Conservation (phyloP, 805 yeast genomes). For the Kluyveromyces siamensis region DNA sequence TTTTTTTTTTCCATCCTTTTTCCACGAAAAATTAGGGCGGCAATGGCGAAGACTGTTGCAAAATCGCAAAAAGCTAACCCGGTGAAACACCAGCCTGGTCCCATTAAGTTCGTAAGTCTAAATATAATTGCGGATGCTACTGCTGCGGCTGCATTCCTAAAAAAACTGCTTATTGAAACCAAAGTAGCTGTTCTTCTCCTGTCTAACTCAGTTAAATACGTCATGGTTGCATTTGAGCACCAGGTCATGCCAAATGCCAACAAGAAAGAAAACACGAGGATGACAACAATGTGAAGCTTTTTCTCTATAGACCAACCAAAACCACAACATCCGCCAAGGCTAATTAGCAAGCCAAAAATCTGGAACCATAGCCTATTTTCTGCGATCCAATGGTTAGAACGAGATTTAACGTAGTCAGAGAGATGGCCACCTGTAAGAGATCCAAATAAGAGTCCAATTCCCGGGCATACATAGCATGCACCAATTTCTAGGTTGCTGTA, state of each 20-base stretch:
- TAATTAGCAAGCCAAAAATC: conserved; percentile 34
- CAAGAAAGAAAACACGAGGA: conserved; percentile 37
- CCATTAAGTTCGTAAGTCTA: conserved; percentile 29
- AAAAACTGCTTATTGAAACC: conserved; percentile 45
- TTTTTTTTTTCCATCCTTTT: neutral
- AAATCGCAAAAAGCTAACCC: conserved; percentile 36
- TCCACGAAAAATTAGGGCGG: conserved; percentile 11
- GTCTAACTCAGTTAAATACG: conserved; percentile 44
- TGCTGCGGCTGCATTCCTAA: conserved; percentile 47
- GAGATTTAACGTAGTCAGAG: conserved; percentile 33
- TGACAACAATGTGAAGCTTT: conserved; percentile 30
- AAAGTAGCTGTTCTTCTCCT: conserved; percentile 42
- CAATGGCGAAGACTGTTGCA: conserved; percentile 16
- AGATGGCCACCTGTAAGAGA: conserved; percentile 41
- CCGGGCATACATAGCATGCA: conserved; percentile 45
- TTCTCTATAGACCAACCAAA: conserved; percentile 45
- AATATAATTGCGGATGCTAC: conserved; percentile 40
- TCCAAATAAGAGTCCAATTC: conserved; percentile 39
- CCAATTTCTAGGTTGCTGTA: conserved; percentile 32
- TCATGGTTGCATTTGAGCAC: conserved; percentile 44
- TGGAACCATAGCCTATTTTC: conserved; percentile 40
- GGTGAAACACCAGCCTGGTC: conserved; percentile 47
- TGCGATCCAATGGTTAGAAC: conserved; percentile 31
- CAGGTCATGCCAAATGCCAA: conserved; percentile 48
- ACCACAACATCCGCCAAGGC: conserved; percentile 38